phyloP scores from a whole-genome alignment of 257 asterid genomes.

The Solanum clarkiae region DNA sequence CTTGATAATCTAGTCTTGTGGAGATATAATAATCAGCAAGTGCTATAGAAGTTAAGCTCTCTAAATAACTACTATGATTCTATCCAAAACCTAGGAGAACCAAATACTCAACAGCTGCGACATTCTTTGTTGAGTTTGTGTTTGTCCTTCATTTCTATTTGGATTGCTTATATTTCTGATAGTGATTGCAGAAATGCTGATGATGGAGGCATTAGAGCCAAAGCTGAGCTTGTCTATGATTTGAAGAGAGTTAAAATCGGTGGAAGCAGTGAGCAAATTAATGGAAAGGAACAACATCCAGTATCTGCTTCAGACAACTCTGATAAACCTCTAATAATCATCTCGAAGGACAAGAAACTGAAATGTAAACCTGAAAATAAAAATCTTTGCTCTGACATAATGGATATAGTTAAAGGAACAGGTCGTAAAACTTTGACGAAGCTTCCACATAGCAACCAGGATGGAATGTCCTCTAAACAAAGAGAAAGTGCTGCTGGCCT shows the following conservation, averaged over 20 bases:
- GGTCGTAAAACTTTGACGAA: constrained; percentile 34
- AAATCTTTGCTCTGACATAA: constrained; percentile 31
- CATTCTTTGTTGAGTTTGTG: not conserved
- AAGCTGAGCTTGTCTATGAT: constrained; percentile 17
- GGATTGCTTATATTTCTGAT: constrained; percentile 1
- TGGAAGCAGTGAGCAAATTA: constrained; percentile 15
- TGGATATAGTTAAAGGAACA: constrained; percentile 63
- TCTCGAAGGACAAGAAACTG: constrained; percentile 14
- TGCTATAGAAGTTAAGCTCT: not conserved
- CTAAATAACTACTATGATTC: not conserved
- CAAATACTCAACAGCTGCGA: not conserved
- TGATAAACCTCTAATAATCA: not conserved
- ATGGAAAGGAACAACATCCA: constrained; percentile 19
- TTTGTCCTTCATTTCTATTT: not conserved
- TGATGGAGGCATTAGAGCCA: constrained; percentile 35
- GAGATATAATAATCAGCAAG: not conserved
- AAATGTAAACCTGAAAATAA: constrained; percentile 23
- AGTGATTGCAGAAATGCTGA: constrained; percentile 32
- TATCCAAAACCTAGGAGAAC: not conserved
- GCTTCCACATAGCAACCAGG: constrained; percentile 15
- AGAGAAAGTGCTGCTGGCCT: constrained; percentile 49
- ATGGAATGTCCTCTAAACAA: constrained; percentile 25
- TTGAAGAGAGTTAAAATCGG: constrained; percentile 52
- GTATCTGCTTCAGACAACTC: constrained; percentile 25
- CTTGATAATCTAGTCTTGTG: not conserved